A percentile compares a stretch with the other conserved stretches of the same genome.
phyloP scores from a whole-genome alignment of 2,329 filamentous ascomycete genomes.

The Alternaria viburni region DNA sequence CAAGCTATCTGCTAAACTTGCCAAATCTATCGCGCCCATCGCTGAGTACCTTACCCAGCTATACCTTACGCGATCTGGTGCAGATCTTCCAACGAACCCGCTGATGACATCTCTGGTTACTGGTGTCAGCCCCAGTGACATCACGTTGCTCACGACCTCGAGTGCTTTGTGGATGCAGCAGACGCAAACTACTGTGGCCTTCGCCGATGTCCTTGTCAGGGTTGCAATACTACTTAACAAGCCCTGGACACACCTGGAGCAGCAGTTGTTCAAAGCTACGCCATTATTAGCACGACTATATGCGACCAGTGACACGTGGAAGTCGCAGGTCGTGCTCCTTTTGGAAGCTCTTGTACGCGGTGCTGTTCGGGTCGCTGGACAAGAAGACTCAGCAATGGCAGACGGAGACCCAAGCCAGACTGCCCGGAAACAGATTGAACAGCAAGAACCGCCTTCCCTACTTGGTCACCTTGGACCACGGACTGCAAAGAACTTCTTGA shows the following conservation, averaged over 20 bases:
- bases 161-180: constrained; percentile 61
- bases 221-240: constrained; percentile 69
- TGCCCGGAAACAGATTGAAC: constrained; percentile 6
- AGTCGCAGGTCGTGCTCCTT: constrained; percentile 69
- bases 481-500: constrained; percentile 82
- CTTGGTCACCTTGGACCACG: constrained; percentile 85
- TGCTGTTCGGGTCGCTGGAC: constrained; percentile 64
- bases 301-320: constrained; percentile 71
- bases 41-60: constrained; percentile 78
- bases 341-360: constrained; percentile 76
- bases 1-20: constrained; percentile 58
- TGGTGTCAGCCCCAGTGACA: constrained; percentile 45
- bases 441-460: constrained; percentile 82
- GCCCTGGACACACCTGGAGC: constrained; percentile 71
- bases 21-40: constrained; percentile 70
- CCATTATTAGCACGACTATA: constrained; percentile 79
- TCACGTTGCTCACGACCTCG: constrained; percentile 54
- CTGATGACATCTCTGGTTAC: constrained; percentile 73
- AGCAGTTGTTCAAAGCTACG: constrained; percentile 79
- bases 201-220: constrained; percentile 74
- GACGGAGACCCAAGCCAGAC: constrained; percentile 9
- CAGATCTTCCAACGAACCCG: constrained; percentile 77
- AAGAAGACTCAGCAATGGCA: constrained; percentile 13
- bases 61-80: constrained; percentile 73
- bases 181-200: constrained; percentile 67